phyloP scores from a whole-genome alignment of 1,284 basidiomycete species.

The Moniliophthora roreri region DNA sequence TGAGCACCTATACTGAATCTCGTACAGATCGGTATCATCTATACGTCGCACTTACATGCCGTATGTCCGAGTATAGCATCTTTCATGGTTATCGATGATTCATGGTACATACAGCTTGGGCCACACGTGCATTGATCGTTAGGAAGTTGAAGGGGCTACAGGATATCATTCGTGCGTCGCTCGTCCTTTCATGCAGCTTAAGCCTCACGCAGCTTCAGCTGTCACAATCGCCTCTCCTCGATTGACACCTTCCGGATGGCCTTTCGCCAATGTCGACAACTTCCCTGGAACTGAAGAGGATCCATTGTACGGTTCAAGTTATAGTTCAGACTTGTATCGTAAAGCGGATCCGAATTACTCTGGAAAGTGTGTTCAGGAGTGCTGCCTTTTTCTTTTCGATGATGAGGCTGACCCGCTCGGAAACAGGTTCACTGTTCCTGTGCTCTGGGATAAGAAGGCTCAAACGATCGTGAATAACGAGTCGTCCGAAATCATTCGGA shows the following conservation, averaged over 20 bases:
- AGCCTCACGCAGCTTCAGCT: slow-evolving; percentile 38
- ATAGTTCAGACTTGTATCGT: slow-evolving; percentile 86
- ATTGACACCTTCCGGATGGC: slow-evolving; percentile 88
- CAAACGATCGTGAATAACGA: slow-evolving; percentile 95
- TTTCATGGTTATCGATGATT: not conserved
- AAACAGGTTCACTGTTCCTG: slow-evolving; percentile 79
- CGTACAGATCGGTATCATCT: slow-evolving; percentile 80
- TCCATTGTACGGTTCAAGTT: slow-evolving; percentile 63
- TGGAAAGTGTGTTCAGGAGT: no score
- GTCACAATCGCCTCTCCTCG: slow-evolving; percentile 84
- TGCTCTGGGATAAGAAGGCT: slow-evolving; percentile 91
- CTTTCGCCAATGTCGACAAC: slow-evolving; percentile 70
- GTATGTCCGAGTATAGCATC: slow-evolving; percentile 43
- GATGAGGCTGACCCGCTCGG: no score
- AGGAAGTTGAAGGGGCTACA: slow-evolving; percentile 92
- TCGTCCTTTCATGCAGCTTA: slow-evolving; percentile 7
- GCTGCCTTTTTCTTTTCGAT: no score
- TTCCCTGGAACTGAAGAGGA: slow-evolving; percentile 77
- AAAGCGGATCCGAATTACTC: slow-evolving; percentile 70
- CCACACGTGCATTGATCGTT: slow-evolving; percentile 85
- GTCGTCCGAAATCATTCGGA: slow-evolving; percentile 89
- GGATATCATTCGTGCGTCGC: slow-evolving; percentile 67
- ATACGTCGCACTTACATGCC: slow-evolving; percentile 78
- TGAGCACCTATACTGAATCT: not conserved
- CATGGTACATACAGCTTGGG: slow-evolving; percentile 68